Evolutionary conservation across 2,329 filamentous ascomycete genomes (phyloP), one percentile per base, ranked within the genome.

Genomic region (Neonectria punicea): DNA sequence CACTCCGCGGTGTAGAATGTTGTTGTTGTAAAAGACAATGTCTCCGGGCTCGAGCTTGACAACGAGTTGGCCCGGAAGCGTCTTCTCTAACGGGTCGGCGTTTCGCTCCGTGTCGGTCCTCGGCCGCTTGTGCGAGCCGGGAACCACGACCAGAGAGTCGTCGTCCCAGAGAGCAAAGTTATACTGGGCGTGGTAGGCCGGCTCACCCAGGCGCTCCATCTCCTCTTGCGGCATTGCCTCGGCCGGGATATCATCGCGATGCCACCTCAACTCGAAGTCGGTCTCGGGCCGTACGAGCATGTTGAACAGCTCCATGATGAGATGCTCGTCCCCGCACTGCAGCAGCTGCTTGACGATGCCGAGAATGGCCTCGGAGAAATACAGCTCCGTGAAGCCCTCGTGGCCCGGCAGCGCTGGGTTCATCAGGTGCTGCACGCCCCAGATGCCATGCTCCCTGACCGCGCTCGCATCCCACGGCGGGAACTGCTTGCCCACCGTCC

Each of bases 301-400:
- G 76, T 97, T 97, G 80, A 93, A 94, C 18, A 97, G 82, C 80
- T 97, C 94, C 89, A 97, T 92, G 43, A 95, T 91, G 22, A 97
- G 82, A 1, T 90, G 83, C 5, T 91, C 87, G 36, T 89, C 86
- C 18, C 70, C 68, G 62, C 80, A 82, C 58, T 80, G 75, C 43
- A 97, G 82, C 2, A 97, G 80, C 74, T 89, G 86, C 68, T 86
- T 87, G 1, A 91, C 90, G 1, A 92, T 85, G 32, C 79, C 76
- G 0, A 95, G 78, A 8, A 95, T 81, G 28, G 84, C 82, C 22
- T 86, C 81, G 36, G 89, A 87, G 76, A 97, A 97, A 80, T 97
- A 97, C 61, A 87, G 83, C 55, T 82, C 77, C 5, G 89, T 86
- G 79, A 94, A 97, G 3, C 84, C 76, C 3, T 83, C 78, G 65